A percentile compares a stretch with the other conserved stretches of the same genome.
Evolutionary conservation across 2,329 filamentous ascomycete species (phyloP).

Genomic region (Fusarium sp.): DNA sequence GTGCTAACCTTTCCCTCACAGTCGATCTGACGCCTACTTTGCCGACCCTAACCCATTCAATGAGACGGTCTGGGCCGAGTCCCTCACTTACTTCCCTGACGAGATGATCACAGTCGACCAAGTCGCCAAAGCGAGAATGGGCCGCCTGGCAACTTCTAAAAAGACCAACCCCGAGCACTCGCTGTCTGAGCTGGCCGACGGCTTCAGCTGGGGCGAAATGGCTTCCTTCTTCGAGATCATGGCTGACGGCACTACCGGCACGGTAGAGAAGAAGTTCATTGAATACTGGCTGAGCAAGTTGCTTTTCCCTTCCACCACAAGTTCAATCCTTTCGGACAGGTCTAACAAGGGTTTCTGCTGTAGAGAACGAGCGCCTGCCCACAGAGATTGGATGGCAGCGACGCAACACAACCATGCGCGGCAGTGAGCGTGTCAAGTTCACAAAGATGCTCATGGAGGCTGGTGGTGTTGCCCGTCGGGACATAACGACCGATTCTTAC

Average conservation of each 20-base stretch:
- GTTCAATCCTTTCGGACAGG: no score
- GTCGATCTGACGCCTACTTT: slow-evolving; percentile 16
- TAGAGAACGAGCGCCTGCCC: slow-evolving; percentile 11
- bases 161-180: slow-evolving; percentile 10
- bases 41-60: slow-evolving; percentile 14
- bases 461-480: slow-evolving; percentile 5
- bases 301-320: accelerated
- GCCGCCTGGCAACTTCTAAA: neutral
- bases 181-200: slow-evolving; percentile 1
- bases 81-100: neutral
- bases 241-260: slow-evolving; percentile 18
- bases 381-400: slow-evolving; percentile 22
- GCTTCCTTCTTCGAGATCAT: slow-evolving; percentile 24
- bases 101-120: slow-evolving; percentile 12
- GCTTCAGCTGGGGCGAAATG: slow-evolving; percentile 22
- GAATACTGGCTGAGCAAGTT: slow-evolving; percentile 24
- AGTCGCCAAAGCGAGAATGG: slow-evolving; percentile 17
- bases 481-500: neutral
- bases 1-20: neutral
- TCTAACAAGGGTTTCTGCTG: neutral
- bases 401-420: slow-evolving; percentile 1
- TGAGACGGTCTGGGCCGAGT: slow-evolving; percentile 5
- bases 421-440: neutral
- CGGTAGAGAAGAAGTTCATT: slow-evolving; percentile 16
- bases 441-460: slow-evolving; percentile 10